Evolutionary conservation across 371 early-diverging fungal species (phyloP), one percentile per base, ranked within the genome.

Genomic region (Nematocida minor): DNA sequence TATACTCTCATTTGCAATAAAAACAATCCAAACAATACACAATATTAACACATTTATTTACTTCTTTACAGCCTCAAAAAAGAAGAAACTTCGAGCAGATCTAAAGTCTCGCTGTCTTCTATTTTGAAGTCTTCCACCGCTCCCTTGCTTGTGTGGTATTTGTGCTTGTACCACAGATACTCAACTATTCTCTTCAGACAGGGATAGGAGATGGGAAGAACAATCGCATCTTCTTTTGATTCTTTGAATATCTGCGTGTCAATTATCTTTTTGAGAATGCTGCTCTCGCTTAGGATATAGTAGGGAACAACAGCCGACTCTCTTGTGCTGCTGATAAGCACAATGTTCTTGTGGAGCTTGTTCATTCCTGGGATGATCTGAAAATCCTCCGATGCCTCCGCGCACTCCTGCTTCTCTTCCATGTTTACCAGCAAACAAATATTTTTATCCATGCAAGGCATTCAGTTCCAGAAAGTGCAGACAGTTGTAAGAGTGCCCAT

Each of bases 41-140:
- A 77, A 55, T 81, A 81, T 4, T 64, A 60, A n/a, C 16, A 11
- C 47, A 25, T 66, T 69, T 41, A 60, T 60, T n/a, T n/a, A n/a
- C n/a, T n/a, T n/a, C n/a, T n/a, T 67, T 74, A 85, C 44, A 85
- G 71, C 74, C 80, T 60, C 34, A 85, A 60, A 69, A 84, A 85
- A 20, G 78, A 57, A 42, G 84, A 82, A 32, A 81, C 82, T 66
- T 83, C 83, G 14, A 85, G 51, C n/a, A 85, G 49, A 38, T 85
- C 84, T 31, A 81, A 27, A 11, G 82, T 67, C 66, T 85, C 85
- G 4, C 67, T 66, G 49, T 84, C 84, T 27, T 53, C 32, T 27
- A 85, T 74, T 53, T 66, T 67, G 70, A 83, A 85, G 36, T 85
- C 85, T 2, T 55, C 38, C 44, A 64, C 49, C 31, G 78, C 57